Conservation (phyloP, 805 yeast genomes). For the Jamesozyma piceae region DNA sequence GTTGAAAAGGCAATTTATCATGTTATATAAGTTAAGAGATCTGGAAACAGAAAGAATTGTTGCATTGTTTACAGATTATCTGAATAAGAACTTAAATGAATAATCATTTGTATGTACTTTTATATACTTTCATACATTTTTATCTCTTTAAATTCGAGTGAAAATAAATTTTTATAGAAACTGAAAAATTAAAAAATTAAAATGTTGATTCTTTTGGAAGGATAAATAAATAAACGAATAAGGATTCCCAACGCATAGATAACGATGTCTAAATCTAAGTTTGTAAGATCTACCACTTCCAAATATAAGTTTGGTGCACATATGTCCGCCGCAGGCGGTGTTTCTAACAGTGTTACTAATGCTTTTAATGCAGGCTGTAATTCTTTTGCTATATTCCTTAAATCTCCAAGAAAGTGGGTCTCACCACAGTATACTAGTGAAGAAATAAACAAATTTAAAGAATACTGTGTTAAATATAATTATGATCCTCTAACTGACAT, state of each 20-base stretch:
- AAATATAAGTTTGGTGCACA: constrained; percentile 78
- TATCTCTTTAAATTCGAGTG: background rate
- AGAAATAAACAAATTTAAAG: constrained; percentile 58
- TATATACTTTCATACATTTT: background rate
- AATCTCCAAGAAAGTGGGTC: constrained; percentile 86
- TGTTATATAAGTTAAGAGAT: constrained; percentile 68
- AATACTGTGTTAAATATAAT: constrained; percentile 49
- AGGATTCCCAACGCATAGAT: background rate
- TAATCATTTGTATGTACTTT: background rate
- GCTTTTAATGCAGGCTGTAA: constrained; percentile 50
- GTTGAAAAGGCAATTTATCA: constrained; percentile 72
- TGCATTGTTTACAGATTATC: constrained; percentile 68
- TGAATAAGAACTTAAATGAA: constrained; percentile 49
- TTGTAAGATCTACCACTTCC: constrained; percentile 36
- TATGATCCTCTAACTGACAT: constrained; percentile 72
- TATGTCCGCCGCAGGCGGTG: constrained; percentile 73
- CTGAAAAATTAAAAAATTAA: background rate
- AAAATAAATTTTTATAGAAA: background rate
- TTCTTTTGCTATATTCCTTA: constrained; percentile 82
- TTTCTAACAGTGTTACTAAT: constrained; percentile 56
- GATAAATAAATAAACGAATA: background rate
- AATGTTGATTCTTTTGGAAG: background rate
- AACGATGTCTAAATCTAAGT: constrained; percentile 15
- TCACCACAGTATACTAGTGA: constrained; percentile 64
- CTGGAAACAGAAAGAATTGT: constrained; percentile 60